Percentiles rank a stretch among this genome's conserved stretches.
phyloP scores from a whole-genome alignment of 306 rosid genomes.

The Acacia confusa region DNA sequence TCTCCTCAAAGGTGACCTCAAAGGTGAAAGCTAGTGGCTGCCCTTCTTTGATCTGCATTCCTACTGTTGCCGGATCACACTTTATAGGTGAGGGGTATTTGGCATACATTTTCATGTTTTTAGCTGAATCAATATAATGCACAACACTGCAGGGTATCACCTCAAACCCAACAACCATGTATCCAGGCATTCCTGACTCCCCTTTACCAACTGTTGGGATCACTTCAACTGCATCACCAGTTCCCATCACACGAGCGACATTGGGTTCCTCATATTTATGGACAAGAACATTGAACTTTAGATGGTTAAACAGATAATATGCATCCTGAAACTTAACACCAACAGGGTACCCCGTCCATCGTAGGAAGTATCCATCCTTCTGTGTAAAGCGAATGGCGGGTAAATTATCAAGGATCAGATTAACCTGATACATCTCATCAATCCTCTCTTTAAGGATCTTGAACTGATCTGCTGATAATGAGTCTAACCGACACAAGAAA shows the following conservation, averaged over 20 bases:
- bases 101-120: constrained; percentile 44
- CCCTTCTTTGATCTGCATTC: constrained; percentile 62
- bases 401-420: constrained; percentile 51
- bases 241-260: constrained; percentile 70
- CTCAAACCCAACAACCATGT: constrained; percentile 85
- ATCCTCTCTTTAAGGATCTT: constrained; percentile 63
- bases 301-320: constrained; percentile 64
- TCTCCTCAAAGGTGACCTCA: constrained; percentile 72
- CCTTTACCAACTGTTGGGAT: constrained; percentile 44
- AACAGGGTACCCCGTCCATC: constrained; percentile 78
- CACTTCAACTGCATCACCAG: constrained; percentile 66
- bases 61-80: constrained; percentile 67
- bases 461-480: constrained; percentile 52
- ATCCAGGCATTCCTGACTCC: constrained; percentile 52
- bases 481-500: constrained; percentile 48
- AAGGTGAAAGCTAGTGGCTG: constrained; percentile 63
- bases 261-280: constrained; percentile 64
- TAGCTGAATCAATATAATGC: constrained; percentile 47
- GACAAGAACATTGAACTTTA: constrained; percentile 66
- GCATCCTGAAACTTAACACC: constrained; percentile 62
- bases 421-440: constrained; percentile 83
- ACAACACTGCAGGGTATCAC: constrained; percentile 65
- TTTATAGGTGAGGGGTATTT: constrained; percentile 50
- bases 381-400: constrained; percentile 71
- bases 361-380: constrained; percentile 57